phyloP scores from a whole-genome alignment of 805 yeast species.

The Candida maris region DNA sequence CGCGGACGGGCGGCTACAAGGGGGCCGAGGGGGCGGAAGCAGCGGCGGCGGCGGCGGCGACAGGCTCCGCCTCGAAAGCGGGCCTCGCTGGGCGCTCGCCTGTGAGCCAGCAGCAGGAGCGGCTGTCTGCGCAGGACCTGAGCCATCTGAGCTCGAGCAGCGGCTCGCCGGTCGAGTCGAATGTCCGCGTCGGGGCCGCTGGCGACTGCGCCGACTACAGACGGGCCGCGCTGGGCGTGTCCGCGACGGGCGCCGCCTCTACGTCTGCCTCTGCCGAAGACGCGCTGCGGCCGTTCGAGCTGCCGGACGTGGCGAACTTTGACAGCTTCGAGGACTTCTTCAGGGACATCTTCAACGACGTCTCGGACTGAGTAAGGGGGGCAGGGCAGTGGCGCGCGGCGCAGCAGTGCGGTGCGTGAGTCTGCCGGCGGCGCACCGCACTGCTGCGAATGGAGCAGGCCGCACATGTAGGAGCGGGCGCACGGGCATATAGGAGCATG shows the following conservation, averaged over 20 bases:
- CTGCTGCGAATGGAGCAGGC: too few relatives aligned
- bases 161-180: background rate
- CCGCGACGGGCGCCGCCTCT: background rate
- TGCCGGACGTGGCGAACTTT: conserved; percentile 48
- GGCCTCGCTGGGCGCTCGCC: conserved; percentile 1
- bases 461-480: too few relatives aligned
- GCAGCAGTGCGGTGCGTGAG: too few relatives aligned
- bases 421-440: too few relatives aligned
- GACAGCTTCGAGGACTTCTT: conserved; percentile 56
- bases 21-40: background rate
- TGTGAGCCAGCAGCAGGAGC: conserved; percentile 23
- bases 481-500: too few relatives aligned
- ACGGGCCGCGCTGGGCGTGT: conserved; percentile 4
- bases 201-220: background rate
- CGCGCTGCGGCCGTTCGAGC: conserved; percentile 7
- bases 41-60: background rate
- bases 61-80: background rate
- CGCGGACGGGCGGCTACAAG: conserved; percentile 5
- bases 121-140: conserved; percentile 21
- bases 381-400: too few relatives aligned
- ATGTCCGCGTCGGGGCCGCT: too few relatives aligned
- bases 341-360: conserved; percentile 36
- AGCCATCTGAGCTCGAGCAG: conserved; percentile 3
- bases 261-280: conserved; percentile 8
- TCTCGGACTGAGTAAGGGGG: conserved; percentile 4